Evolutionary conservation across 2,329 filamentous ascomycete species (phyloP).

Genomic region (Aspergillus sojae): DNA sequence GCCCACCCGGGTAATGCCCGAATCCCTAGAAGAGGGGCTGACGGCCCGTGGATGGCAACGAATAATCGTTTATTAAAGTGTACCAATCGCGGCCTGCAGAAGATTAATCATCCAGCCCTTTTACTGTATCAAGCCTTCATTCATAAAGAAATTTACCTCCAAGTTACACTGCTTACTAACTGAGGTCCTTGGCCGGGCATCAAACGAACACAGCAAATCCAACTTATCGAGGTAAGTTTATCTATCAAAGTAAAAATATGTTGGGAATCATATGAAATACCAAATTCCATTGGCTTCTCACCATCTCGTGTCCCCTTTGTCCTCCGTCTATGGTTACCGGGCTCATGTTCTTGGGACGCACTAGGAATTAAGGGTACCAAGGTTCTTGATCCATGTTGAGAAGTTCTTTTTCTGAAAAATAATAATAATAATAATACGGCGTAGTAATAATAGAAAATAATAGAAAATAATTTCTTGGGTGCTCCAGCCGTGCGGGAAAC

Average conservation of each 20-base stretch:
- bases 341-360: constrained; percentile 11
- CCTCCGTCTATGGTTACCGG: constrained; percentile 9
- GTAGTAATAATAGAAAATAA: background rate
- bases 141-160: background rate
- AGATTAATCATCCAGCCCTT: constrained; percentile 17
- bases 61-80: constrained; percentile 8
- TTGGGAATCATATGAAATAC: background rate
- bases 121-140: background rate
- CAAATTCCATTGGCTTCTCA: background rate
- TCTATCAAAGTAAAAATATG: background rate
- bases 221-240: background rate
- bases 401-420: background rate
- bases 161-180: constrained; percentile 12
- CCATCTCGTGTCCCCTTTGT: constrained; percentile 3
- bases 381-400: background rate
- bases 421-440: background rate
- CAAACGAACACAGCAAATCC: background rate
- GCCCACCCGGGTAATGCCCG: constrained; percentile 27
- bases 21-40: constrained; percentile 22
- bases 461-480: background rate
- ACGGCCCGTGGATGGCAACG: constrained; percentile 27
- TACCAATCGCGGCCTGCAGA: constrained; percentile 14
- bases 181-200: background rate
- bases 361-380: constrained; percentile 16
- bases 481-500: background rate